phyloP scores from a whole-genome alignment of 1,284 basidiomycete species.

The Pseudomicrostroma phylloplanum region DNA sequence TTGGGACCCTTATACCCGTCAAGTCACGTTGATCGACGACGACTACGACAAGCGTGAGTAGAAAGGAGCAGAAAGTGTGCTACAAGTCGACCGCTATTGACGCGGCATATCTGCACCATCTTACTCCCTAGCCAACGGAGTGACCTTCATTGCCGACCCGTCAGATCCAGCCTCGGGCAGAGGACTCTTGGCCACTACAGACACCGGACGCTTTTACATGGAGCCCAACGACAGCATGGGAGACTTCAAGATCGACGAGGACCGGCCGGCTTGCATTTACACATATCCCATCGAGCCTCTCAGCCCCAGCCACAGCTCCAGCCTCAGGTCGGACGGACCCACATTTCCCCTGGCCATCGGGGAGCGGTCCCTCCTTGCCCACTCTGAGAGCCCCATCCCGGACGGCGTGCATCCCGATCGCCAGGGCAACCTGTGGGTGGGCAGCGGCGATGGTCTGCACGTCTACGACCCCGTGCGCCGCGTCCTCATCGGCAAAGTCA shows the following conservation, averaged over 20 bases:
- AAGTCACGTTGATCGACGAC: conserved; percentile 22
- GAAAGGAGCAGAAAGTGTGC: not conserved
- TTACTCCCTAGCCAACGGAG: conserved; percentile 20
- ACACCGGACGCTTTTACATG: conserved; percentile 12
- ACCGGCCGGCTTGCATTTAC: not conserved
- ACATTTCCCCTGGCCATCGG: conserved; percentile 19
- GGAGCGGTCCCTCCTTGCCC: conserved; percentile 17
- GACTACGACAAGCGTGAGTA: conserved; percentile 20
- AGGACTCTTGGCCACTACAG: conserved; percentile 23
- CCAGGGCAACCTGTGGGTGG: conserved; percentile 28
- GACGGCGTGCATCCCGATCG: conserved; percentile 27
- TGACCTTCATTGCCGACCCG: conserved; percentile 23
- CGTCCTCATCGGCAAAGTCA: conserved; percentile 22
- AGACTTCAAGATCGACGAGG: not conserved
- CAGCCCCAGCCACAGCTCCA: not conserved
- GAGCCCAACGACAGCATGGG: not conserved
- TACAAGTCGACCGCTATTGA: not conserved
- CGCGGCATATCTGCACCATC: not conserved
- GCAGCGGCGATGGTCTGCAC: conserved; percentile 28
- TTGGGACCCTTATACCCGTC: conserved; percentile 20
- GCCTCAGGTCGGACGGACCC: not conserved
- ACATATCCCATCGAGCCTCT: not conserved
- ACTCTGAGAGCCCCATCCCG: conserved; percentile 21
- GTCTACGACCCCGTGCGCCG: conserved; percentile 20
- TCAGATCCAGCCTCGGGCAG: conserved; percentile 19